A percentile compares a stretch with the other conserved stretches of the same genome.
Evolutionary conservation across 495 filamentous ascomycete species (phyloP).

Genomic region (Lepraria neglecta): DNA sequence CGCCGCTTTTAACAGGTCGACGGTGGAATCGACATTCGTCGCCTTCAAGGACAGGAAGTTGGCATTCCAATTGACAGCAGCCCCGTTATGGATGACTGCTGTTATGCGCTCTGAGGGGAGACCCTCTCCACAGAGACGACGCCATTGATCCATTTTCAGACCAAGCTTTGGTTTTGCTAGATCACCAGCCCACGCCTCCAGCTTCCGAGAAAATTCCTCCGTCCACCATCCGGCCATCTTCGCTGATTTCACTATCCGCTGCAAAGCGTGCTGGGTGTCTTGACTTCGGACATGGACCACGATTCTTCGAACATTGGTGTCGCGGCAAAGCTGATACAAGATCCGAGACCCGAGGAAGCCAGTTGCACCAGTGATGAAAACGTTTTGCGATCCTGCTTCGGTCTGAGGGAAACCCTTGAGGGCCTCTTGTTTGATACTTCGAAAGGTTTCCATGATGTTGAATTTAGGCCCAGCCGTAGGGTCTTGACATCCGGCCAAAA

Average conservation of each 20-base stretch:
- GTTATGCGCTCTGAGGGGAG: slow-evolving; percentile 20
- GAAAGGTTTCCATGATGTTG: slow-evolving; percentile 7
- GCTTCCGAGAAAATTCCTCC: slow-evolving; percentile 9
- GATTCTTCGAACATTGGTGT: slow-evolving; percentile 22
- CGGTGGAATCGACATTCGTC: slow-evolving; percentile 31
- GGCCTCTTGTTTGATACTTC: background rate
- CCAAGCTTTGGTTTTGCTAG: slow-evolving; percentile 29
- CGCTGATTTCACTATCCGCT: slow-evolving; percentile 25
- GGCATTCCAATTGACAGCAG: slow-evolving; percentile 31
- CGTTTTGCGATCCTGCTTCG: slow-evolving; percentile 9
- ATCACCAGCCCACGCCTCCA: slow-evolving; percentile 34
- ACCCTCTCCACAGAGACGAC: slow-evolving; percentile 18
- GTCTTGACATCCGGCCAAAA: slow-evolving; percentile 10
- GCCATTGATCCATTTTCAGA: slow-evolving; percentile 23
- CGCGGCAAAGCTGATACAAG: slow-evolving; percentile 24
- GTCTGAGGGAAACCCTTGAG: background rate
- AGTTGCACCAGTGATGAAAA: slow-evolving; percentile 32
- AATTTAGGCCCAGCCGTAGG: slow-evolving; percentile 1
- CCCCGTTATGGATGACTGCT: slow-evolving; percentile 35
- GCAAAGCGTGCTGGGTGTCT: slow-evolving; percentile 17
- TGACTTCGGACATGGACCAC: slow-evolving; percentile 29
- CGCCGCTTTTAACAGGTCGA: slow-evolving; percentile 23
- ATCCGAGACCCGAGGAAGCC: slow-evolving; percentile 34
- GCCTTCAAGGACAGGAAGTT: slow-evolving; percentile 24
- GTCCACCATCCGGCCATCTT: slow-evolving; percentile 27